phyloP scores from a whole-genome alignment of 805 yeast species.

The Lipomyces sp. region DNA sequence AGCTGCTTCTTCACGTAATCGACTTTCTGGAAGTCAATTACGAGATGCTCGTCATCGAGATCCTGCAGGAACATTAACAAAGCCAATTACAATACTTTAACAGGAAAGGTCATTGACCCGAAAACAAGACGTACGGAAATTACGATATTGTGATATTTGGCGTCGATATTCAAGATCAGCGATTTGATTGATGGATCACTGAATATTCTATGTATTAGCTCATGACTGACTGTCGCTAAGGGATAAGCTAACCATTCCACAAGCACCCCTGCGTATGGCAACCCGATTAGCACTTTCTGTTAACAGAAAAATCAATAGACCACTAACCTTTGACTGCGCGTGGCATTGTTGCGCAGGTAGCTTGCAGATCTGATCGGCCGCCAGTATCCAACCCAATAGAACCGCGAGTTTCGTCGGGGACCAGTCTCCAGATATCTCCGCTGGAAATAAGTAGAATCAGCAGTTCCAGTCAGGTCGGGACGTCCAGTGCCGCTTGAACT shows the following conservation, averaged over 20 bases:
- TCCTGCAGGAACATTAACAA: slow-evolving; percentile 49
- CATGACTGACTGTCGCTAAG: no score
- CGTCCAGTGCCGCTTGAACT: no score
- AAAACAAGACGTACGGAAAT: slow-evolving; percentile 43
- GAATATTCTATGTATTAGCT: no score
- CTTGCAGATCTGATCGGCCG: not conserved
- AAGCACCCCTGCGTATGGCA: slow-evolving; percentile 38
- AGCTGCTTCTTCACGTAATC: slow-evolving; percentile 73
- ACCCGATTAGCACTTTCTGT: no score
- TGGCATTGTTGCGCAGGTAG: slow-evolving; percentile 15
- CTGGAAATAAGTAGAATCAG: no score
- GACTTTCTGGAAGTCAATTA: slow-evolving; percentile 75
- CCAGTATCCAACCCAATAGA: not conserved
- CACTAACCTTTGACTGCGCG: slow-evolving; percentile 26
- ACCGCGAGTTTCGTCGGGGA: not conserved
- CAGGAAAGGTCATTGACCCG: not conserved
- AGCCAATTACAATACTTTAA: not conserved
- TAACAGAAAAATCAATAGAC: slow-evolving; percentile 5
- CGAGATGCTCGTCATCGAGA: slow-evolving; percentile 83
- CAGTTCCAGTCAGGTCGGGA: no score
- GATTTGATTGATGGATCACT: slow-evolving; percentile 94
- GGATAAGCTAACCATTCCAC: slow-evolving; percentile 36
- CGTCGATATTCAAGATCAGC: slow-evolving; percentile 75
- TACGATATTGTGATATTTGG: slow-evolving; percentile 68
- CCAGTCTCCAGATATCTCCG: not conserved